Conservation (phyloP, 495 filamentous ascomycete genomes). For the Daldinia concentrica region DNA sequence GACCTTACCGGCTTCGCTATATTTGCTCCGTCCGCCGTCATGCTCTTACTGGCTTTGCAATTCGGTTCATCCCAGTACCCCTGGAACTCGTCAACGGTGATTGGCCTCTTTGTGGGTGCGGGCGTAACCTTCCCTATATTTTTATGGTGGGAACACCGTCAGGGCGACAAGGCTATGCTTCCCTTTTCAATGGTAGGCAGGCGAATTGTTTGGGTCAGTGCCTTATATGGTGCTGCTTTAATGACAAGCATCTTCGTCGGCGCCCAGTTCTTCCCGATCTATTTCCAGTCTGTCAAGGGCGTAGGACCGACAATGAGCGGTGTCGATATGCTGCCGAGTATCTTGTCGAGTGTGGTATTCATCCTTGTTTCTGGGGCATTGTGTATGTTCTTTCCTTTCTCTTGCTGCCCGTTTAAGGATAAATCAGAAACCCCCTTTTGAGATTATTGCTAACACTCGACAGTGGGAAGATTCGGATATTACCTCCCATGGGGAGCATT, state of each 20-base stretch:
- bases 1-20: slow-evolving; percentile 61
- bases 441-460: slow-evolving; percentile 34
- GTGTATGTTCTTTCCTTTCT: slow-evolving; percentile 49
- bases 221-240: slow-evolving; percentile 37
- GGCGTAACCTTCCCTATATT: slow-evolving; percentile 53
- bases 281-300: slow-evolving; percentile 71
- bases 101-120: slow-evolving; percentile 58
- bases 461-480: slow-evolving; percentile 56
- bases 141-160: slow-evolving; percentile 58
- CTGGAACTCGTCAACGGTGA: slow-evolving; percentile 56
- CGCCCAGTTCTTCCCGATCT: slow-evolving; percentile 66
- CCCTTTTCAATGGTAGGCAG: slow-evolving; percentile 46
- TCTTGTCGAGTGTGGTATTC: slow-evolving; percentile 60
- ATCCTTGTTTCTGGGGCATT: slow-evolving; percentile 58
- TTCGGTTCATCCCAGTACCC: slow-evolving; percentile 61
- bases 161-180: slow-evolving; percentile 59
- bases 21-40: slow-evolving; percentile 58
- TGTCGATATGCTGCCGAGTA: slow-evolving; percentile 61
- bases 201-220: slow-evolving; percentile 48
- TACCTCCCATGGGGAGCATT: slow-evolving; percentile 60
- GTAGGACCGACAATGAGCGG: slow-evolving; percentile 61
- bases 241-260: slow-evolving; percentile 44
- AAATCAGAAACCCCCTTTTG: not conserved
- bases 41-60: slow-evolving; percentile 62
- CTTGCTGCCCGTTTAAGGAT: slow-evolving; percentile 2